A percentile compares a stretch with the other conserved stretches of the same genome.
These are phyloP conservation scores for Mollisia scopiformis DNA, from an alignment of 2,329 filamentous ascomycete species.

Conservation along the genomic window DNA sequence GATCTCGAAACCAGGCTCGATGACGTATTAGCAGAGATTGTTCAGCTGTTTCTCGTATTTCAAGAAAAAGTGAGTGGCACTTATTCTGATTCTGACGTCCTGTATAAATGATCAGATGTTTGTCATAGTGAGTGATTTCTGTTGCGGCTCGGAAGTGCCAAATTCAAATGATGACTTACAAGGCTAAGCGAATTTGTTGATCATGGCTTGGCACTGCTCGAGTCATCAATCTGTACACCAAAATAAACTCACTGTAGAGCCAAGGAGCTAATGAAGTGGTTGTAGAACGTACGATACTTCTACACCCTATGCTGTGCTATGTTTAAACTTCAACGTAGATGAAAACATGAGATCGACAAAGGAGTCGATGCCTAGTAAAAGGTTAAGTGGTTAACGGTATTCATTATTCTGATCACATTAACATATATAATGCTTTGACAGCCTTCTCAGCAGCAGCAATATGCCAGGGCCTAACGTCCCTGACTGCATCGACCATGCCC, in stretches of 20 bases:
- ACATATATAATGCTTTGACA: slow-evolving; percentile 64
- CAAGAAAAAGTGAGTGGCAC: background rate
- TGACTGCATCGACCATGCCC: slow-evolving; percentile 60
- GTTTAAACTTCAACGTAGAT: too few species aligned
- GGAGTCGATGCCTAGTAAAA: background rate
- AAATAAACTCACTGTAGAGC: background rate
- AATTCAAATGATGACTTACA: background rate
- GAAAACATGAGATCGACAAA: background rate
- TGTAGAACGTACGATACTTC: too few species aligned
- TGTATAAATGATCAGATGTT: too few species aligned
- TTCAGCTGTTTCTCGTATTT: background rate
- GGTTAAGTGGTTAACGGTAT: background rate
- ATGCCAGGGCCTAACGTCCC: slow-evolving; percentile 76
- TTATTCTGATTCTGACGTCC: too few species aligned
- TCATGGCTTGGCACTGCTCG: background rate
- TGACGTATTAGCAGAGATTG: background rate
- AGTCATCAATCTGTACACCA: background rate
- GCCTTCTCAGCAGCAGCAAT: slow-evolving; percentile 72
- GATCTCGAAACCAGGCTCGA: background rate
- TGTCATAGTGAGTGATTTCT: too few species aligned
- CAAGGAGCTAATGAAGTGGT: background rate
- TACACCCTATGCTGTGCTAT: too few species aligned
- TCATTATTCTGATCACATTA: slow-evolving; percentile 50
- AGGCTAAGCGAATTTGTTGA: background rate
- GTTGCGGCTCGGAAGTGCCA: background rate